These are phyloP conservation scores for Pythium vanterpoolii DNA, from an alignment of 352 stramenopile species.

Conservation along the genomic window DNA sequence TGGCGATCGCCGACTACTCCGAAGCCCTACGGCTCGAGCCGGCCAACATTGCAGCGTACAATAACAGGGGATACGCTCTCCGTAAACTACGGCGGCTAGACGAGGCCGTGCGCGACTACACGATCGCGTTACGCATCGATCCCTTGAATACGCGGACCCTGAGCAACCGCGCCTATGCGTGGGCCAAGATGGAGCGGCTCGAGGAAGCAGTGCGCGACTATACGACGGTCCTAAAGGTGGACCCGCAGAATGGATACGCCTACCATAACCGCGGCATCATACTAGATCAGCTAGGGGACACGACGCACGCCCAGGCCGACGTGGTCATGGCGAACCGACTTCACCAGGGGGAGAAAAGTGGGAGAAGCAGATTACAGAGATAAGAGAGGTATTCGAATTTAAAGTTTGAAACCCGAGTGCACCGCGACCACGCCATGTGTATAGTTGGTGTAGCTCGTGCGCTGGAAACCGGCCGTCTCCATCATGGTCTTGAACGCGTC, in stretches of 20 bases:
- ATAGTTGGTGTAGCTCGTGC: conserved; percentile 94
- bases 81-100: conserved; percentile 71
- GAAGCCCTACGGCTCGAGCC: conserved; percentile 59
- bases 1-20: conserved; percentile 67
- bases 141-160: conserved; percentile 75
- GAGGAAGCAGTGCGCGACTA: conserved; percentile 74
- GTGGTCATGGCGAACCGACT: conserved; percentile 29
- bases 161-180: conserved; percentile 85
- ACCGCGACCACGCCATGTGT: conserved; percentile 97
- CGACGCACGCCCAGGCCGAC: conserved; percentile 32
- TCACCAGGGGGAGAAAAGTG: too few species aligned
- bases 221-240: conserved; percentile 59
- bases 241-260: conserved; percentile 76
- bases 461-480: conserved; percentile 91
- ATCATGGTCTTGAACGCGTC: conserved; percentile 95
- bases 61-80: conserved; percentile 82
- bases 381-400: conserved; percentile 11
- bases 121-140: conserved; percentile 61
- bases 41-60: conserved; percentile 71
- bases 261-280: conserved; percentile 85
- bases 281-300: conserved; percentile 64
- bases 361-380: too few species aligned
- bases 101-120: conserved; percentile 75
- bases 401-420: conserved; percentile 96
- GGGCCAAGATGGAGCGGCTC: conserved; percentile 75